A percentile compares a stretch with the other conserved stretches of the same genome.
Conservation (phyloP, 306 rosid genomes). For the Prunus davidiana region DNA sequence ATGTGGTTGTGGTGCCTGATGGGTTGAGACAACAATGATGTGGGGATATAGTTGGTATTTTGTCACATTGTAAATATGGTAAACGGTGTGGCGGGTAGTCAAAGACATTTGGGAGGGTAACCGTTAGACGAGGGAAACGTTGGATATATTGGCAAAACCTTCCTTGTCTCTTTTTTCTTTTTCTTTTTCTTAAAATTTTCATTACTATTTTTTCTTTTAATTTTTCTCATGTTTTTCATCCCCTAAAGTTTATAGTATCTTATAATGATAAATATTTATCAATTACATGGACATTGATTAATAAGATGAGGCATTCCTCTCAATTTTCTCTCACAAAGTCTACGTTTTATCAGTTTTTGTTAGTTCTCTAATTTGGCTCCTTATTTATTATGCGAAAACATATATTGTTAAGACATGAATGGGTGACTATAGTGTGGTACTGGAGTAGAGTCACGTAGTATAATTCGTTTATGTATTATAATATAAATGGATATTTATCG, state of each 20-base stretch:
- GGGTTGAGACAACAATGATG: constrained; percentile 16
- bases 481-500: not conserved
- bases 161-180: constrained; percentile 18
- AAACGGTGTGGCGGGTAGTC: constrained; percentile 41
- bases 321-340: not conserved
- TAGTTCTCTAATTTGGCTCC: not conserved
- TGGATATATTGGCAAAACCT: constrained; percentile 12
- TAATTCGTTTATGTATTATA: too few species aligned
- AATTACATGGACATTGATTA: constrained; percentile 39
- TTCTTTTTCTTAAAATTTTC: constrained; percentile 18
- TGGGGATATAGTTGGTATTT: constrained; percentile 31
- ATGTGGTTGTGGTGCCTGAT: constrained; percentile 43
- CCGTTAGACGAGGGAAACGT: constrained; percentile 43
- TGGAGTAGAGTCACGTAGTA: too few species aligned
- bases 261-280: constrained; percentile 47
- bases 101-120: constrained; percentile 39
- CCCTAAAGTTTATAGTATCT: constrained; percentile 19
- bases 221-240: constrained; percentile 13
- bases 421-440: too few species aligned
- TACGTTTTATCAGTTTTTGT: not conserved
- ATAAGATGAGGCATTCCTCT: constrained; percentile 55
- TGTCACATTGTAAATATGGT: constrained; percentile 49
- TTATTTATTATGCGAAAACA: not conserved
- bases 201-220: constrained; percentile 10
- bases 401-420: too few species aligned